Percentiles rank a stretch among this genome's conserved stretches.
These are phyloP conservation scores for Candida incommunis DNA, from an alignment of 805 yeast genomes.

Conservation along the genomic window DNA sequence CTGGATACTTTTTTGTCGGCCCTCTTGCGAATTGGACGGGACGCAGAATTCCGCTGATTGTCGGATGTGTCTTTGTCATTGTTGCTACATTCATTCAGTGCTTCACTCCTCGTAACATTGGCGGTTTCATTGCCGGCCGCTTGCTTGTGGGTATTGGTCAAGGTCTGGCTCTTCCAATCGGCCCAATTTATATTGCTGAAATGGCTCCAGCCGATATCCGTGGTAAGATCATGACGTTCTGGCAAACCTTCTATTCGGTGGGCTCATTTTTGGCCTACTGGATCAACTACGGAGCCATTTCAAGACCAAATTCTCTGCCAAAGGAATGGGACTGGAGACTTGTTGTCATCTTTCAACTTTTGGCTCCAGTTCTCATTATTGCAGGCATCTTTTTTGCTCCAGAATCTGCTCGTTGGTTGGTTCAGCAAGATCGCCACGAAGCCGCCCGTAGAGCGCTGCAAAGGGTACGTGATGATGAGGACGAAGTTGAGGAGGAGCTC, in stretches of 20 bases:
- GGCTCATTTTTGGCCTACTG: slow-evolving; percentile 59
- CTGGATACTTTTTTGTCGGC: slow-evolving; percentile 13
- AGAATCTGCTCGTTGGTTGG: slow-evolving; percentile 48
- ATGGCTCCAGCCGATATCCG: slow-evolving; percentile 33
- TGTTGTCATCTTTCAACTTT: slow-evolving; percentile 49
- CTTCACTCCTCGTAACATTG: slow-evolving; percentile 23
- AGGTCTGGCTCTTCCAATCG: slow-evolving; percentile 56
- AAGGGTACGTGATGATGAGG: slow-evolving; percentile 31
- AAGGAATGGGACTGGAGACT: slow-evolving; percentile 48
- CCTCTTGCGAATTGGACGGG: slow-evolving; percentile 36
- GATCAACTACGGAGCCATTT: slow-evolving; percentile 32
- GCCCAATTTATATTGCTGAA: slow-evolving; percentile 46
- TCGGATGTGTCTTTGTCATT: slow-evolving; percentile 29
- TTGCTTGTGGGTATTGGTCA: slow-evolving; percentile 54
- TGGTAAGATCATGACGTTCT: slow-evolving; percentile 62
- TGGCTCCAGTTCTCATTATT: slow-evolving; percentile 40
- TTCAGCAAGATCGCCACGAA: slow-evolving; percentile 35
- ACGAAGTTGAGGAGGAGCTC: slow-evolving; percentile 12
- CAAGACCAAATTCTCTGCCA: slow-evolving; percentile 48
- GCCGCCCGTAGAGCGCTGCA: slow-evolving; percentile 37
- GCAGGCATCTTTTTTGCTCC: slow-evolving; percentile 40
- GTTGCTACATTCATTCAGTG: slow-evolving; percentile 40
- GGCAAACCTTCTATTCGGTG: slow-evolving; percentile 43
- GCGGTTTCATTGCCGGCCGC: slow-evolving; percentile 34
- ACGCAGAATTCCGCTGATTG: slow-evolving; percentile 24